Percentiles rank a stretch among this genome's conserved stretches.
These are phyloP conservation scores for Penicillium polonicum DNA, from an alignment of 2,329 filamentous ascomycete species.

Conservation along the genomic window DNA sequence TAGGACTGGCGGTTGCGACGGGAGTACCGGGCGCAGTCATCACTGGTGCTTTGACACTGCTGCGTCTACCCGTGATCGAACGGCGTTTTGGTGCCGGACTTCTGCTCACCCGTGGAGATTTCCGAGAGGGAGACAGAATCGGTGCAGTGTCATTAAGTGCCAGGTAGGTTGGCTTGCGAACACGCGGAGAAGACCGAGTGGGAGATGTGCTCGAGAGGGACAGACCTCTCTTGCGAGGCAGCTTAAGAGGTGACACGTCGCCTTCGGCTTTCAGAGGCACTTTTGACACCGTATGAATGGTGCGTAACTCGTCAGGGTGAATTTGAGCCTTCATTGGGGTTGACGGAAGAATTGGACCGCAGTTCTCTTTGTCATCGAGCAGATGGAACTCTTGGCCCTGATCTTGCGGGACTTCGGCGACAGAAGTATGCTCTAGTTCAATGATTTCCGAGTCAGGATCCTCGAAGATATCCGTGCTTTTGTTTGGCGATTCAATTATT, in stretches of 20 bases:
- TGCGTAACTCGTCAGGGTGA: conserved; percentile 47
- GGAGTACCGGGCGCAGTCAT: conserved; percentile 14
- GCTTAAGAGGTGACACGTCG: conserved; percentile 47
- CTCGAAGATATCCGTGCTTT: conserved; percentile 24
- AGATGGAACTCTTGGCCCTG: conserved; percentile 11
- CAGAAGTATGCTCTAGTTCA: not conserved
- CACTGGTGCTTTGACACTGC: conserved; percentile 8
- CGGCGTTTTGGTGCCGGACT: conserved; percentile 23
- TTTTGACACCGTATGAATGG: conserved; percentile 74
- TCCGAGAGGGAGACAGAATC: conserved; percentile 32
- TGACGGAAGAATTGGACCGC: conserved; percentile 40
- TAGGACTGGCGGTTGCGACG: conserved; percentile 24
- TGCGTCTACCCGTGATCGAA: conserved; percentile 16
- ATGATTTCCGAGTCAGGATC: conserved; percentile 14
- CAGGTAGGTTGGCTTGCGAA: conserved; percentile 25
- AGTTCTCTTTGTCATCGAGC: conserved; percentile 34
- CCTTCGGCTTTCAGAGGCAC: conserved; percentile 70
- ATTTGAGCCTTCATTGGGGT: conserved; percentile 56
- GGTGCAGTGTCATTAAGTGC: conserved; percentile 23
- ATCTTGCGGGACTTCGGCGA: conserved; percentile 2
- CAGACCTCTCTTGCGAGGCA: conserved; percentile 49
- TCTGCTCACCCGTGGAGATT: conserved; percentile 20
- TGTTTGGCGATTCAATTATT: conserved; percentile 11
- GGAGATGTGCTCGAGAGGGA: conserved; percentile 52
- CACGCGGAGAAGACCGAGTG: conserved; percentile 32